phyloP scores from a whole-genome alignment of 305 asterid genomes.

The Fraxinus ornus region DNA sequence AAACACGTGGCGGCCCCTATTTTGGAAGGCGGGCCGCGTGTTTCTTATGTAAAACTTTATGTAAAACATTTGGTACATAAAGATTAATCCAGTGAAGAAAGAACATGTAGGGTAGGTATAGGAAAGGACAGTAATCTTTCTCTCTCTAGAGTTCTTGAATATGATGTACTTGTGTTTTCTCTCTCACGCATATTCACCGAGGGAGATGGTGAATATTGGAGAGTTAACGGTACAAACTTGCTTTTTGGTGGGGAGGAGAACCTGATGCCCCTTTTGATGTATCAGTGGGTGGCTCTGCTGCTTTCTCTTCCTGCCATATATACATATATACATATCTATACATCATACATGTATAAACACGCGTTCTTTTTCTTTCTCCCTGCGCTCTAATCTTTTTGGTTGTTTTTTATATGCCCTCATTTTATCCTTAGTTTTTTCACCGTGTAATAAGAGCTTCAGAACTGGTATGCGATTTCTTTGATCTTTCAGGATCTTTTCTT shows the following conservation, averaged over 20 bases:
- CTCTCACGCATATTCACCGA: slow-evolving; percentile 47
- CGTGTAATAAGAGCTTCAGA: neutral
- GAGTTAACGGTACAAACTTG: slow-evolving; percentile 50
- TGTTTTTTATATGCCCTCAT: slow-evolving; percentile 25
- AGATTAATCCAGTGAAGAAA: too few species aligned
- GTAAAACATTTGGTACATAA: too few species aligned
- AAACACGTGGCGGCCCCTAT: too few species aligned
- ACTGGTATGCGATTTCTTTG: slow-evolving; percentile 12
- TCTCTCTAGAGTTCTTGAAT: slow-evolving; percentile 30
- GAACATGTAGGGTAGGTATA: slow-evolving; percentile 55
- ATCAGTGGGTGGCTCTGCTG: slow-evolving; percentile 73
- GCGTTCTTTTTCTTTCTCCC: slow-evolving; percentile 18
- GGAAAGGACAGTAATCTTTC: slow-evolving; percentile 47
- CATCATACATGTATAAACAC: neutral
- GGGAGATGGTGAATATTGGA: slow-evolving; percentile 44
- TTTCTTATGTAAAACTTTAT: too few species aligned
- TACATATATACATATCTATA: slow-evolving; percentile 12
- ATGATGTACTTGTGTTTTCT: slow-evolving; percentile 7
- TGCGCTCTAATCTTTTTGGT: slow-evolving; percentile 3
- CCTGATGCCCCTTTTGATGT: slow-evolving; percentile 80
- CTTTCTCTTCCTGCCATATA: slow-evolving; percentile 29
- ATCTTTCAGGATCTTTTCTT: slow-evolving; percentile 1
- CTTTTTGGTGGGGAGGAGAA: slow-evolving; percentile 64
- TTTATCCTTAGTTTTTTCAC: neutral
- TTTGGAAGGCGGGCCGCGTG: too few species aligned